Percentiles rank a stretch among this genome's conserved stretches.
Evolutionary conservation across 352 stramenopile species (phyloP).

Genomic region (Globisporangium middletonii): DNA sequence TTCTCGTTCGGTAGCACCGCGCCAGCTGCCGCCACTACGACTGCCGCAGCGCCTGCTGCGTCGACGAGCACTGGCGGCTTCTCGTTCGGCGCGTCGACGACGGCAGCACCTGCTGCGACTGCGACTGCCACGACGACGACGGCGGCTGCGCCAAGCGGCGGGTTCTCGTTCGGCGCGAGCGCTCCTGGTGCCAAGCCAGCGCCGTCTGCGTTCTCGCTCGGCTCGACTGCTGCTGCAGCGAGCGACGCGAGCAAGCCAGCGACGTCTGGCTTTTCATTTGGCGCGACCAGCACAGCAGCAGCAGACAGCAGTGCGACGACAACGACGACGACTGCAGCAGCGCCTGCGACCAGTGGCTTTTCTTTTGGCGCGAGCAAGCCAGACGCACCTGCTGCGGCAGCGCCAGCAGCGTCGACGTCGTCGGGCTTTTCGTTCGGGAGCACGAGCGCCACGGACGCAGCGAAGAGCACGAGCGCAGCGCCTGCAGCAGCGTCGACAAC

Average conservation of each 20-base stretch:
- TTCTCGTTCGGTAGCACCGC: neutral
- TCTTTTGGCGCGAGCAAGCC: neutral
- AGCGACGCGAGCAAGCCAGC: conserved; percentile 3
- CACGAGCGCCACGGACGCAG: too few species aligned
- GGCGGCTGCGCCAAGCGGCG: neutral
- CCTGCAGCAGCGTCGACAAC: conserved; percentile 6
- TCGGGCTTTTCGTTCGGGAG: too few species aligned
- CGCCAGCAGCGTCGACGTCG: neutral
- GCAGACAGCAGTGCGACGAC: neutral
- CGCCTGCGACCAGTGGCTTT: neutral
- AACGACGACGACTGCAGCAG: neutral
- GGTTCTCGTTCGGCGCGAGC: conserved; percentile 4
- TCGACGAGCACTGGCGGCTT: conserved; percentile 12
- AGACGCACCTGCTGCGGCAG: neutral
- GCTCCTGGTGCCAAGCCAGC: neutral
- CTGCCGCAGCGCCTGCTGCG: neutral
- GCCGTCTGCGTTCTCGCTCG: conserved; percentile 4
- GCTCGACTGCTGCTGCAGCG: neutral
- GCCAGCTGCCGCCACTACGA: neutral
- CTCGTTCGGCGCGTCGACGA: conserved; percentile 16
- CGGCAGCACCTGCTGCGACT: conserved; percentile 6
- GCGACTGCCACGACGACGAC: neutral
- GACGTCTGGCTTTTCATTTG: conserved; percentile 6
- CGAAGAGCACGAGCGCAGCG: neutral
- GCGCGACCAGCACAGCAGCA: neutral